Percentiles rank a stretch among this genome's conserved stretches.
Evolutionary conservation across 805 yeast genomes (phyloP).

Genomic region (Candida piceae): DNA sequence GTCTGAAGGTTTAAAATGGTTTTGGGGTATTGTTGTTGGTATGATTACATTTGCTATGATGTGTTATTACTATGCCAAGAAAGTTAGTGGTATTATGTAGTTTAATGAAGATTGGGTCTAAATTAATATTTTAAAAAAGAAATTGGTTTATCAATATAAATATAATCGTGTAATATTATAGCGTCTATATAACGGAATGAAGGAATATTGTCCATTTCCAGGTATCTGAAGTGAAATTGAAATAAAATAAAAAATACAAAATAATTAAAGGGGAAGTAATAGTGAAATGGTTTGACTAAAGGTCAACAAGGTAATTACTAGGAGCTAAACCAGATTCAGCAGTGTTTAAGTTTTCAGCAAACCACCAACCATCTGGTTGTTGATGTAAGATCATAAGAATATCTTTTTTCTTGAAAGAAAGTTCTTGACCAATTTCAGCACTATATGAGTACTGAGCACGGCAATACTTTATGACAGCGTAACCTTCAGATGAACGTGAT

Average conservation of each 20-base stretch:
- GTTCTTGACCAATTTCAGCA: constrained; percentile 57
- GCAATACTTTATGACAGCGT: constrained; percentile 45
- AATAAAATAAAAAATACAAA: neutral
- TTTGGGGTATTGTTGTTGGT: constrained; percentile 44
- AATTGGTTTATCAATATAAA: no score
- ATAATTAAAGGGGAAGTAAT: neutral
- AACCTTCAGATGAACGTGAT: constrained; percentile 45
- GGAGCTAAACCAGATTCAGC: constrained; percentile 57
- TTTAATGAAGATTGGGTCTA: neutral
- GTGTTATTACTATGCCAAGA: constrained; percentile 45
- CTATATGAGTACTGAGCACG: constrained; percentile 54
- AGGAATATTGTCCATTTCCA: no score
- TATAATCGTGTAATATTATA: no score
- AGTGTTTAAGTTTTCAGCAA: constrained; percentile 48
- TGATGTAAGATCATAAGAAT: constrained; percentile 44
- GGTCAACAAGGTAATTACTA: constrained; percentile 49
- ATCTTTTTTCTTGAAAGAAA: constrained; percentile 56
- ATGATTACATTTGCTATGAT: constrained; percentile 44
- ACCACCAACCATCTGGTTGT: constrained; percentile 78
- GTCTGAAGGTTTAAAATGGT: constrained; percentile 58
- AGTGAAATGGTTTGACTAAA: neutral
- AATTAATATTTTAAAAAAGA: neutral
- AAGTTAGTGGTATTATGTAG: constrained; percentile 30
- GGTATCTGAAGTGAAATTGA: neutral
- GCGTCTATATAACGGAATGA: no score